Percentiles rank a stretch among this genome's conserved stretches.
Conservation (phyloP, 1,139 yeast genomes). For the Taphrina pruni region DNA sequence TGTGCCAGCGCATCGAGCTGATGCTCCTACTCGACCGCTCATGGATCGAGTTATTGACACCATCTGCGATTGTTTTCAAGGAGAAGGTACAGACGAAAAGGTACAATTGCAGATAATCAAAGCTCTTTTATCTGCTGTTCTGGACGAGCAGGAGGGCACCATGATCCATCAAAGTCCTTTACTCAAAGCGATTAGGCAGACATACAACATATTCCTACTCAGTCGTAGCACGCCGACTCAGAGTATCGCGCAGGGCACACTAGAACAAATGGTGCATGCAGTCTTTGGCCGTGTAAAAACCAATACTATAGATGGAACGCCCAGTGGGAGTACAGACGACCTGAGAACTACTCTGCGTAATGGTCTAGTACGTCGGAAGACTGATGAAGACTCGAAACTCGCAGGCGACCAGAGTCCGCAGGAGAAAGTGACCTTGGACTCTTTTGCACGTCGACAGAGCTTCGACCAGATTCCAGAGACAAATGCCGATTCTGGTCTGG, state of each 20-base stretch:
- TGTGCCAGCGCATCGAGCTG: slow-evolving; percentile 55
- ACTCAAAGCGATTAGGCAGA: slow-evolving; percentile 87
- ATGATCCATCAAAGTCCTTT: slow-evolving; percentile 91
- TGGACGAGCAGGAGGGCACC: slow-evolving; percentile 65
- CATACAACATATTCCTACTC: slow-evolving; percentile 86
- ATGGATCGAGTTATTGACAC: slow-evolving; percentile 87
- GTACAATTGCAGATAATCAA: slow-evolving; percentile 91
- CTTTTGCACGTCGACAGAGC: slow-evolving; percentile 47
- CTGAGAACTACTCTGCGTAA: not conserved
- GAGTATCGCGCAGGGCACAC: slow-evolving; percentile 91
- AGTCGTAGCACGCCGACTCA: slow-evolving; percentile 84
- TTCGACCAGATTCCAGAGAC: slow-evolving; percentile 46
- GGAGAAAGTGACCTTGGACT: slow-evolving; percentile 48
- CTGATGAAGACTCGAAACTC: not conserved
- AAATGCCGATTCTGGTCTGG: slow-evolving; percentile 47
- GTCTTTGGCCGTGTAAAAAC: slow-evolving; percentile 66
- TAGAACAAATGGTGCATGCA: slow-evolving; percentile 86
- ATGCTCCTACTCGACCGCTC: slow-evolving; percentile 63
- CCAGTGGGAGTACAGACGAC: not conserved
- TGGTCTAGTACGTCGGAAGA: not conserved
- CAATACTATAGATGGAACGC: not conserved
- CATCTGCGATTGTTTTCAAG: slow-evolving; percentile 83
- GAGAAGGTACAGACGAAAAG: slow-evolving; percentile 87
- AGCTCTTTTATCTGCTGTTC: slow-evolving; percentile 85
- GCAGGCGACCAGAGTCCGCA: slow-evolving; percentile 44